A percentile compares a stretch with the other conserved stretches of the same genome.
Evolutionary conservation across 805 yeast species (phyloP).

Genomic region (Zygosaccharomyces siamensis): DNA sequence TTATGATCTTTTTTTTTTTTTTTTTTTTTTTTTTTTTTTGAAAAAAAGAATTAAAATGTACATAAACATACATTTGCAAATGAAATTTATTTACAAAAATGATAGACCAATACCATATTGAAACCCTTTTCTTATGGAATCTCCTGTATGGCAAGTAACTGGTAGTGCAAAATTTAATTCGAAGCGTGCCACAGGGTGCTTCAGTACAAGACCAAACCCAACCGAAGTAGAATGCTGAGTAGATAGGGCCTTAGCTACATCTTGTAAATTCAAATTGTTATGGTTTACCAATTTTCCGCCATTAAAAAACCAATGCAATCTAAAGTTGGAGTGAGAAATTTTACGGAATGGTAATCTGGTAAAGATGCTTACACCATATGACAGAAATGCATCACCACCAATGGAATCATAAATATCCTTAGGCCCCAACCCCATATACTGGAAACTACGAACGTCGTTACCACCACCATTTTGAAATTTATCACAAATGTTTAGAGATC

Average conservation of each 20-base stretch:
- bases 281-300: slow-evolving; percentile 55
- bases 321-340: slow-evolving; percentile 43
- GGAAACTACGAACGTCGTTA: slow-evolving; percentile 65
- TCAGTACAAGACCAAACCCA: slow-evolving; percentile 59
- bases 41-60: neutral
- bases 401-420: slow-evolving; percentile 48
- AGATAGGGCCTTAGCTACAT: slow-evolving; percentile 29
- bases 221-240: slow-evolving; percentile 45
- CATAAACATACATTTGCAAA: neutral
- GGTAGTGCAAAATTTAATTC: slow-evolving; percentile 65
- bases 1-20: neutral
- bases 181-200: slow-evolving; percentile 61
- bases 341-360: slow-evolving; percentile 53
- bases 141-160: slow-evolving; percentile 46
- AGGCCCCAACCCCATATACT: slow-evolving; percentile 62
- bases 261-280: slow-evolving; percentile 23
- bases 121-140: slow-evolving; percentile 55
- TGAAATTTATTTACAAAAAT: slow-evolving; percentile 39
- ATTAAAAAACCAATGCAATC: slow-evolving; percentile 58
- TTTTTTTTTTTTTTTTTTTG: slow-evolving; percentile 1
- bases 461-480: slow-evolving; percentile 82
- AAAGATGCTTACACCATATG: slow-evolving; percentile 55
- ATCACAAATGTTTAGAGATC: slow-evolving; percentile 60
- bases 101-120: slow-evolving; percentile 63
- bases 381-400: slow-evolving; percentile 63